Evolutionary conservation across 768 basidiomycete genomes (phyloP).

Genomic region (Leccinum obscurum): DNA sequence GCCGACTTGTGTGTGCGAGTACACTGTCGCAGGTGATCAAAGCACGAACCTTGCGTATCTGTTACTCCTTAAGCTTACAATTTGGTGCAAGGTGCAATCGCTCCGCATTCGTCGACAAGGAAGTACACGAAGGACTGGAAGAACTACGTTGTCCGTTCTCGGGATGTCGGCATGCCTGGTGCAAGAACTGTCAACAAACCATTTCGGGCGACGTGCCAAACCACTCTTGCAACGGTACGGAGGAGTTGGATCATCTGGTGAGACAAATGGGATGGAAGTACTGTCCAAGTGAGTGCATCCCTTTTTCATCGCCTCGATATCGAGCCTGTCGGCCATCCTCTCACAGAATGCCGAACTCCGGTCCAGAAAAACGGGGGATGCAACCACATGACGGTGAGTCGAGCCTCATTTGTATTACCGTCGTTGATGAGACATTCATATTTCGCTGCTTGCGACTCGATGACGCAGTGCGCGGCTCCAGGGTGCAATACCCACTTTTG

Average conservation of each 20-base stretch:
- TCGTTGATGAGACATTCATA: not conserved
- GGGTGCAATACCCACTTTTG: slow-evolving; percentile 61
- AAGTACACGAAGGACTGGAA: slow-evolving; percentile 41
- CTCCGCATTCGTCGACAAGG: slow-evolving; percentile 49
- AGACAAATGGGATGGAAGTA: slow-evolving; percentile 56
- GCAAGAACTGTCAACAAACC: slow-evolving; percentile 54
- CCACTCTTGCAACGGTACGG: slow-evolving; percentile 58
- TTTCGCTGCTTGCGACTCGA: not conserved
- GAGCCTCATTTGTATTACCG: not conserved
- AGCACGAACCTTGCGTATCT: not conserved
- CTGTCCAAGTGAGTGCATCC: slow-evolving; percentile 49
- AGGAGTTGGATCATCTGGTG: slow-evolving; percentile 53
- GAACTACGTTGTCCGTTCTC: slow-evolving; percentile 51
- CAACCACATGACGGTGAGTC: slow-evolving; percentile 58
- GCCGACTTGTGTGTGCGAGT: slow-evolving; percentile 40
- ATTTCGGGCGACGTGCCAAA: slow-evolving; percentile 32
- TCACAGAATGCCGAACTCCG: slow-evolving; percentile 43
- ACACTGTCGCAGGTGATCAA: slow-evolving; percentile 48
- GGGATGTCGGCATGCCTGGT: slow-evolving; percentile 55
- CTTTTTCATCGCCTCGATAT: not conserved
- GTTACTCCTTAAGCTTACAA: not conserved
- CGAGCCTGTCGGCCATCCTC: not conserved
- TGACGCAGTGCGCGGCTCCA: slow-evolving; percentile 47
- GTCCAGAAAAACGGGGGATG: slow-evolving; percentile 56
- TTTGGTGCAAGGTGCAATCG: slow-evolving; percentile 45